These are phyloP conservation scores for Populus alba DNA, from an alignment of 345 rosid species.

Conservation along the genomic window DNA sequence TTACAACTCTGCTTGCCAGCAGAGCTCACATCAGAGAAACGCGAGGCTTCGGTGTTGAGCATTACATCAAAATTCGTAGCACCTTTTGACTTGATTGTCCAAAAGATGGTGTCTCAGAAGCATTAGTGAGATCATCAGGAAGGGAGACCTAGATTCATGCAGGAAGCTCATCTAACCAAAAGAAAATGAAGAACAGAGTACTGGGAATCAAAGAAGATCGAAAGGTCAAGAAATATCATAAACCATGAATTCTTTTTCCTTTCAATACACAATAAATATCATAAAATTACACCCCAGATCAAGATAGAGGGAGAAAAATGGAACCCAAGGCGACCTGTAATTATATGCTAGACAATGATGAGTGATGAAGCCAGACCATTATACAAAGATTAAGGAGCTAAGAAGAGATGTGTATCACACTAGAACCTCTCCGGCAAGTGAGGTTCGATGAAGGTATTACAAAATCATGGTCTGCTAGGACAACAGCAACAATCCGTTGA, in stretches of 20 bases:
- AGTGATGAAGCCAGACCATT: constrained; percentile 14
- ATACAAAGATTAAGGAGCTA: constrained; percentile 4
- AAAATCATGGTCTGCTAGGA: not conserved
- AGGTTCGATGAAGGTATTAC: constrained; percentile 4
- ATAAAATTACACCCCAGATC: not conserved
- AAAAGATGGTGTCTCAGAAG: too few relatives aligned
- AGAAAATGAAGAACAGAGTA: not conserved
- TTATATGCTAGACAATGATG: not conserved
- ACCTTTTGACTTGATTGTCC: too few relatives aligned
- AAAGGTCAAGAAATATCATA: not conserved
- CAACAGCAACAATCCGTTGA: not conserved
- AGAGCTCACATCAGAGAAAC: too few relatives aligned
- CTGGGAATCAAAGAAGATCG: not conserved
- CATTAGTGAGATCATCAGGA: too few relatives aligned
- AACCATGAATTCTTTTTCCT: not conserved
- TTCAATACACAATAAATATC: not conserved
- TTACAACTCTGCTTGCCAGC: too few relatives aligned
- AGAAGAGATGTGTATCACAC: too few relatives aligned
- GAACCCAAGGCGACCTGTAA: not conserved
- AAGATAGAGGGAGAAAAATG: not conserved
- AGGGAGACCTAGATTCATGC: too few relatives aligned
- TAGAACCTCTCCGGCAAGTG: not conserved
- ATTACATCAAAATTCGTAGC: too few relatives aligned
- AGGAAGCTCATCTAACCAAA: too few relatives aligned
- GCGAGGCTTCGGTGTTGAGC: too few relatives aligned